phyloP scores from a whole-genome alignment of 257 asterid species.

The Thymus quinquecostatus region DNA sequence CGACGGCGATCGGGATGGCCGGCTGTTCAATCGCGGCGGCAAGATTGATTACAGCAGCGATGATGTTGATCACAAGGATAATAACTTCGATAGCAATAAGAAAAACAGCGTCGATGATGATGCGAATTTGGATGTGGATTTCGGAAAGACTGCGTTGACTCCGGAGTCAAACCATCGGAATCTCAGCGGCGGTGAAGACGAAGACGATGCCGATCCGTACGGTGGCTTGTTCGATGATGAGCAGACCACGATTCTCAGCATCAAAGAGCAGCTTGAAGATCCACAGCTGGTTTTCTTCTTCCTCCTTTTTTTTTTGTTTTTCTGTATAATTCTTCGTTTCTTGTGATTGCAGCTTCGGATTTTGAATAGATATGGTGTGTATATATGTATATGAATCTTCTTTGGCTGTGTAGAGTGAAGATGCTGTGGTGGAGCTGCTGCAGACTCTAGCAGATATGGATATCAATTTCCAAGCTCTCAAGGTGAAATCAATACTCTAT shows the following conservation, averaged over 20 bases:
- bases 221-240: slow-evolving; percentile 74
- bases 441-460: slow-evolving; percentile 88
- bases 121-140: slow-evolving; percentile 31
- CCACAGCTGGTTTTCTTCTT: slow-evolving; percentile 59
- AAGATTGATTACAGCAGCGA: slow-evolving; percentile 26
- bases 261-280: slow-evolving; percentile 83
- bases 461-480: slow-evolving; percentile 78
- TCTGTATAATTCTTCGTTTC: not conserved
- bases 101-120: slow-evolving; percentile 27
- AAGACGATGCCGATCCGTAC: slow-evolving; percentile 58
- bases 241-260: slow-evolving; percentile 58
- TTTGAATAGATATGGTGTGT: not conserved
- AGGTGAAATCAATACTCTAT: slow-evolving; percentile 43
- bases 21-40: slow-evolving; percentile 29
- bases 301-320: not conserved
- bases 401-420: slow-evolving; percentile 60
- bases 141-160: slow-evolving; percentile 65
- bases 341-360: not conserved
- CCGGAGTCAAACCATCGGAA: slow-evolving; percentile 66
- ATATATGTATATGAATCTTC: not conserved
- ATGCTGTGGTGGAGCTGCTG: slow-evolving; percentile 68
- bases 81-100: slow-evolving; percentile 25
- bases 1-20: slow-evolving; percentile 37
- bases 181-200: slow-evolving; percentile 45
- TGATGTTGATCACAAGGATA: slow-evolving; percentile 28